Percentiles rank a stretch among this genome's conserved stretches.
Evolutionary conservation across 2,329 filamentous ascomycete genomes (phyloP).

Genomic region (Bretziella fagacearum): DNA sequence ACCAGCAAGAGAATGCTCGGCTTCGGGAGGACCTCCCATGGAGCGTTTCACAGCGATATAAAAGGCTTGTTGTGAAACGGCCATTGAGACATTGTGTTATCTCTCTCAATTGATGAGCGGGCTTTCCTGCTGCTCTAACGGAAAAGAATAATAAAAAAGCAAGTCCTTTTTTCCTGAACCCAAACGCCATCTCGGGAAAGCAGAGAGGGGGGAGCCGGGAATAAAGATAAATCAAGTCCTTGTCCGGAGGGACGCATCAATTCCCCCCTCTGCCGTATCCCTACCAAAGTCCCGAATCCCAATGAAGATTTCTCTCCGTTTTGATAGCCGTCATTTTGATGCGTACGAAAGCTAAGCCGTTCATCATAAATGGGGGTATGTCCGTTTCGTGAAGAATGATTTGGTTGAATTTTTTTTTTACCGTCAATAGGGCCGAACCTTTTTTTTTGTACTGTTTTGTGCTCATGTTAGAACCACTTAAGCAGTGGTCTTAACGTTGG

Average conservation of each 20-base stretch:
- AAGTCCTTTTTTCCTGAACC: constrained; percentile 10
- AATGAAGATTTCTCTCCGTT: constrained; percentile 3
- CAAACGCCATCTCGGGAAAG: constrained; percentile 17
- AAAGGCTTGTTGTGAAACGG: constrained; percentile 42
- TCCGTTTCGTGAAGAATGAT: constrained; percentile 9
- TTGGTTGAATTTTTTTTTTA: constrained; percentile 13
- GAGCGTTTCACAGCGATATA: constrained; percentile 48
- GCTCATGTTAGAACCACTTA: constrained; percentile 6
- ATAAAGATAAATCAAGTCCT: constrained; percentile 8
- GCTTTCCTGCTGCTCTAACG: constrained; percentile 4
- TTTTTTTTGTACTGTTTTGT: constrained; percentile 10
- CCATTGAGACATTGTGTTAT: constrained; percentile 43
- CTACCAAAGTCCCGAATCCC: background rate
- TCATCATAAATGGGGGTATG: background rate
- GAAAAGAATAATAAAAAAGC: constrained; percentile 9
- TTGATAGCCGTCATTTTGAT: constrained; percentile 5
- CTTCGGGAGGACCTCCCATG: constrained; percentile 65
- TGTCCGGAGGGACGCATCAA: constrained; percentile 4
- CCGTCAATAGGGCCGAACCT: background rate
- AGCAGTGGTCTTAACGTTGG: constrained; percentile 49
- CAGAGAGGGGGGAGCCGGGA: background rate
- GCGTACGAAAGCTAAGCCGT: constrained; percentile 1
- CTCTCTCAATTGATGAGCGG: constrained; percentile 23
- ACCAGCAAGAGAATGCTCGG: constrained; percentile 6
- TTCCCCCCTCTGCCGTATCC: constrained; percentile 5